These are phyloP conservation scores for Dioscorea alata DNA, from an alignment of 106 monocot species.

Conservation along the genomic window DNA sequence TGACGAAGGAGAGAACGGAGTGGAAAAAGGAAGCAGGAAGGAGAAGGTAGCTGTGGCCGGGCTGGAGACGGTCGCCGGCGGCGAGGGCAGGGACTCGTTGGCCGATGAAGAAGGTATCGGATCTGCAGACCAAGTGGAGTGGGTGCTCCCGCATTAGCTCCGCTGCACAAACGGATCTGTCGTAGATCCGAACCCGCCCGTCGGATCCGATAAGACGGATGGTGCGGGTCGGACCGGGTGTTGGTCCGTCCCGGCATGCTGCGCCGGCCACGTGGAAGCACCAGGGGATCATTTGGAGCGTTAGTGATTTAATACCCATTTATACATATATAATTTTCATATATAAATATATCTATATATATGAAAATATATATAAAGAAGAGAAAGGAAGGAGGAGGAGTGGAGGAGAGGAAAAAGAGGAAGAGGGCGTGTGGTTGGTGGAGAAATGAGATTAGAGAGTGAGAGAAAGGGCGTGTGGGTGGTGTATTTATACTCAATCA, in stretches of 20 bases:
- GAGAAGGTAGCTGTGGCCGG: constrained; percentile 27
- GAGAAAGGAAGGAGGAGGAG: too few species aligned
- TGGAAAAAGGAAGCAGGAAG: constrained; percentile 28
- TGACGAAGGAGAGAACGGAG: constrained; percentile 33
- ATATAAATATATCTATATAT: too few species aligned
- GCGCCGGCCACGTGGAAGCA: constrained; percentile 13
- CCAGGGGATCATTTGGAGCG: constrained; percentile 7
- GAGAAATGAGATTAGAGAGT: too few species aligned
- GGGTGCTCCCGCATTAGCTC: constrained; percentile 28
- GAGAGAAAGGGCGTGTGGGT: too few species aligned
- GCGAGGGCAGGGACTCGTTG: constrained; percentile 22
- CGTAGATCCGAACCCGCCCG: constrained; percentile 23
- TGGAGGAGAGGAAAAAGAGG: too few species aligned
- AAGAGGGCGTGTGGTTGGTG: too few species aligned
- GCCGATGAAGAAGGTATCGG: constrained; percentile 32
- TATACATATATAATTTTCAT: too few species aligned
- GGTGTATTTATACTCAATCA: too few species aligned
- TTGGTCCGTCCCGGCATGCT: not conserved
- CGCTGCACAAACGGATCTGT: constrained; percentile 14
- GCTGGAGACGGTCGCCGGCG: constrained; percentile 17
- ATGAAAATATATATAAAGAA: too few species aligned
- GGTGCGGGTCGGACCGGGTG: not conserved
- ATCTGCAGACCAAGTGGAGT: constrained; percentile 24
- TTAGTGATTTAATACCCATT: constrained; percentile 8
- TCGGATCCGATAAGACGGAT: constrained; percentile 21